Evolutionary conservation across 495 filamentous ascomycete species (phyloP), one percentile per base, ranked within the genome.

Genomic region (Tuber magnatum): DNA sequence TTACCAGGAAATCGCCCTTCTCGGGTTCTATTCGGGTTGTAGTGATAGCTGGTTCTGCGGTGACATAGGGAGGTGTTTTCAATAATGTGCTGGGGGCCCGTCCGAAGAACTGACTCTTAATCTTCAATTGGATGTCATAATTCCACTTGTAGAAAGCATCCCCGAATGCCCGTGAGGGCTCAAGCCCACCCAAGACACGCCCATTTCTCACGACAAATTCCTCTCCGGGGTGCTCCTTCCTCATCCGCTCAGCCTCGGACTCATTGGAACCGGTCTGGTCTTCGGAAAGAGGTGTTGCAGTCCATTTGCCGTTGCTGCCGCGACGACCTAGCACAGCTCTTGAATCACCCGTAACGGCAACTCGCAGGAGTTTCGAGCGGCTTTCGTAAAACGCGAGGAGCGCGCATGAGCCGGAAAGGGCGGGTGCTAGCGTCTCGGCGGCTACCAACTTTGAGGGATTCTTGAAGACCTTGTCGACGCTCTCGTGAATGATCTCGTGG

Each of bases 91-190:
- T 88, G 3, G 91, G 89, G 18, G 88, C 91, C 46, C 92, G 88
- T 48, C 91, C 94, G 80, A 97, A 97, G 85, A 94, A 99, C 24
- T 90, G 89, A 44, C 85, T 86, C 83, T 92, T 93, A 77, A 99
- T 88, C 77, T 90, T 89, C 12, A 93, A 89, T 77, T 94, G 91
- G 12, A 91, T 89, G 73, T 97, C 93, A 48, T 87, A 86, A 68
- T 87, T 91, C 96, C 96, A 99, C 84, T 99, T 99, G 86, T 98
- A 99, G 80, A 89, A 89, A 0, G 96, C 93, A 83, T 99, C 96
- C 44, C 96, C 96, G 80, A 99, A 99, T 0, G 96, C 94, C 69
- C 96, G 89, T 70, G 90, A 92, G 1, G 96, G 96, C 83, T 98
- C 95, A 28, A 99, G 86, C 48, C 93, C 91, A 22, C 95, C 95